A percentile compares a stretch with the other conserved stretches of the same genome.
These are phyloP conservation scores for Rasamsonia emersonii DNA, from an alignment of 2,329 filamentous ascomycete species.

Conservation along the genomic window DNA sequence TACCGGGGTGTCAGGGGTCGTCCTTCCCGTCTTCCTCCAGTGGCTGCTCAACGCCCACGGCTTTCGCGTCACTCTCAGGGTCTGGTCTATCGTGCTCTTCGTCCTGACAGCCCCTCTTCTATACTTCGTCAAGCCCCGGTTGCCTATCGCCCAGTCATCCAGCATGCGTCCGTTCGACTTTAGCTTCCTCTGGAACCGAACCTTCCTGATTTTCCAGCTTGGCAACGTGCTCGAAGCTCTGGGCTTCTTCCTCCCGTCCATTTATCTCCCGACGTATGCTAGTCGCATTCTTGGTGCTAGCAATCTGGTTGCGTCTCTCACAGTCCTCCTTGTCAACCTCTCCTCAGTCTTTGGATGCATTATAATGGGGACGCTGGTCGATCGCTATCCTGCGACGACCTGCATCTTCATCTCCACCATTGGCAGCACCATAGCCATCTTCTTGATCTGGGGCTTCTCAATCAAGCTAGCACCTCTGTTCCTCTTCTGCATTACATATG, in stretches of 20 bases:
- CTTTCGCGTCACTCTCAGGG: conserved; percentile 16
- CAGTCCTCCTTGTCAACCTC: conserved; percentile 22
- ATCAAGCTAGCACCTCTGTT: conserved; percentile 32
- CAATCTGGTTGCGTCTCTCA: conserved; percentile 15
- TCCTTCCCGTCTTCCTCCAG: conserved; percentile 22
- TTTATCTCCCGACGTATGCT: conserved; percentile 25
- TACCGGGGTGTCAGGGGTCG: conserved; percentile 22
- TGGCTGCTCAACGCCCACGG: conserved; percentile 22
- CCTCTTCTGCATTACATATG: conserved; percentile 36
- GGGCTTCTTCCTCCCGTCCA: conserved; percentile 27
- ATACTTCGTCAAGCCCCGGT: conserved; percentile 22
- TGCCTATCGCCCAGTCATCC: conserved; percentile 15
- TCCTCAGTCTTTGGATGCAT: conserved; percentile 24
- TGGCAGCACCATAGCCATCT: conserved; percentile 33
- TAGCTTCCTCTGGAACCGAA: conserved; percentile 22
- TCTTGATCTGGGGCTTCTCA: conserved; percentile 41
- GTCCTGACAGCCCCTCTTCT: conserved; percentile 31
- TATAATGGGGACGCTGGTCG: conserved; percentile 35
- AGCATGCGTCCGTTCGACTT: conserved; percentile 20
- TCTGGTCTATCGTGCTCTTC: conserved; percentile 21
- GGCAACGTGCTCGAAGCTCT: conserved; percentile 25
- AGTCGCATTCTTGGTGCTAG: conserved; percentile 15
- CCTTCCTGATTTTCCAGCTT: conserved; percentile 30
- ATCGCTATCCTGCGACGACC: conserved; percentile 33
- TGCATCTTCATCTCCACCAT: conserved; percentile 35